Percentiles rank a stretch among this genome's conserved stretches.
Evolutionary conservation across 192 early-diverging fungal genomes (phyloP).

Genomic region (Coemansia sp.): DNA sequence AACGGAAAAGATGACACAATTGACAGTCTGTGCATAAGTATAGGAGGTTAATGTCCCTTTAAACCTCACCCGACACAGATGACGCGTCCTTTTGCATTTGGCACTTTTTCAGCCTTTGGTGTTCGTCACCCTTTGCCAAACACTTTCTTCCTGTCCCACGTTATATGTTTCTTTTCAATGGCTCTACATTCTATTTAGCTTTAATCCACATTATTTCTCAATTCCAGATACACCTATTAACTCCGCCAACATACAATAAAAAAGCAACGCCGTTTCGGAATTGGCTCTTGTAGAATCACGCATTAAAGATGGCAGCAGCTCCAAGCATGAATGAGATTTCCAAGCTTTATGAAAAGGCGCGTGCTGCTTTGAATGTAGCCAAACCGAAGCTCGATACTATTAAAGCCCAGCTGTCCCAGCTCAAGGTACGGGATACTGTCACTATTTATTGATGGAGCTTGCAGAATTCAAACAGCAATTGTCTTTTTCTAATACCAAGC

Average conservation of each 20-base stretch:
- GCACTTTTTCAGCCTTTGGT: too few relatives aligned
- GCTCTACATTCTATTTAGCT: neutral
- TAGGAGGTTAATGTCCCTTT: too few relatives aligned
- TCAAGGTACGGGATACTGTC: constrained; percentile 35
- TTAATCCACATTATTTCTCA: neutral
- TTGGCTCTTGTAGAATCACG: neutral
- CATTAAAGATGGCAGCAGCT: constrained; percentile 8
- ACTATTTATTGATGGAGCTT: neutral
- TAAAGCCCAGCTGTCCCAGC: constrained; percentile 42
- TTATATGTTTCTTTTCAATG: neutral
- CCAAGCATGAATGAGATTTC: constrained; percentile 3
- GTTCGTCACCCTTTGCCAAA: too few relatives aligned
- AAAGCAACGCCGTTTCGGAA: too few relatives aligned
- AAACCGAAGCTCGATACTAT: constrained; percentile 45
- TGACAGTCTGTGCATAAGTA: too few relatives aligned
- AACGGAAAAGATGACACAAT: constrained; percentile 1
- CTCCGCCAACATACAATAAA: neutral
- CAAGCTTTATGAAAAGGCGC: constrained; percentile 32
- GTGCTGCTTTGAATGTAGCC: constrained; percentile 30
- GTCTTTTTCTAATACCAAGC: neutral
- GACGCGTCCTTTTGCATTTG: neutral
- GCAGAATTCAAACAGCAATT: neutral
- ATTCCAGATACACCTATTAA: neutral
- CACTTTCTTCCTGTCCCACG: neutral
- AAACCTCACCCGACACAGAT: neutral